phyloP scores from a whole-genome alignment of 2,329 filamentous ascomycete species.

The Penicillium sp. region DNA sequence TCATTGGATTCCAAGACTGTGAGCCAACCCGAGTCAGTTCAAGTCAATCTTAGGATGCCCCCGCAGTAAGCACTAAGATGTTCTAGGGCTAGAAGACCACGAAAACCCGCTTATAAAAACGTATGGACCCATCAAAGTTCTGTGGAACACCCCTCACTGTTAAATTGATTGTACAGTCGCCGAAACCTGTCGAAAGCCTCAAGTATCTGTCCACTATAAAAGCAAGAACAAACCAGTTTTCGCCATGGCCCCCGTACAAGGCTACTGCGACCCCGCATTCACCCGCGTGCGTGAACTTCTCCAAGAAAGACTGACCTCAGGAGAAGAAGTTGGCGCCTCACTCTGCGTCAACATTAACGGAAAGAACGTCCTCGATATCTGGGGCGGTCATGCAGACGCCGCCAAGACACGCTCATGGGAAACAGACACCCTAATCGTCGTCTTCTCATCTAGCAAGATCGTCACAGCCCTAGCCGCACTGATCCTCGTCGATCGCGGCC shows the following conservation, averaged over 20 bases:
- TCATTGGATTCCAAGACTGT: not conserved
- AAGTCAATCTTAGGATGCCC: not conserved
- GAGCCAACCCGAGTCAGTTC: too few relatives aligned
- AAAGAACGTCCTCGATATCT: slow-evolving; percentile 46
- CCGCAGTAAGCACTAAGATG: not conserved
- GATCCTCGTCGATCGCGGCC: slow-evolving; percentile 26
- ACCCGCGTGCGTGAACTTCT: slow-evolving; percentile 35
- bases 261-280: slow-evolving; percentile 40
- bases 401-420: slow-evolving; percentile 37
- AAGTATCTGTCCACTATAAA: not conserved
- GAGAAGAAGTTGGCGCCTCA: slow-evolving; percentile 47
- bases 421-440: slow-evolving; percentile 30
- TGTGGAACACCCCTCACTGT: not conserved
- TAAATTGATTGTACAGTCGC: too few relatives aligned
- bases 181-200: not conserved
- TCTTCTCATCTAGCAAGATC: slow-evolving; percentile 30
- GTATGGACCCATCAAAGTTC: not conserved
- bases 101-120: not conserved
- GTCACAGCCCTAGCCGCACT: slow-evolving; percentile 26
- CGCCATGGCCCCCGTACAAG: slow-evolving; percentile 31
- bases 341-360: slow-evolving; percentile 45
- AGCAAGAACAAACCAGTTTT: not conserved
- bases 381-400: slow-evolving; percentile 36
- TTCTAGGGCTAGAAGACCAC: not conserved
- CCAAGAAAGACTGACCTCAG: slow-evolving; percentile 35